Evolutionary conservation across 495 filamentous ascomycete species (phyloP), one percentile per base, ranked within the genome.

Genomic region (Rhypophila decipiens): DNA sequence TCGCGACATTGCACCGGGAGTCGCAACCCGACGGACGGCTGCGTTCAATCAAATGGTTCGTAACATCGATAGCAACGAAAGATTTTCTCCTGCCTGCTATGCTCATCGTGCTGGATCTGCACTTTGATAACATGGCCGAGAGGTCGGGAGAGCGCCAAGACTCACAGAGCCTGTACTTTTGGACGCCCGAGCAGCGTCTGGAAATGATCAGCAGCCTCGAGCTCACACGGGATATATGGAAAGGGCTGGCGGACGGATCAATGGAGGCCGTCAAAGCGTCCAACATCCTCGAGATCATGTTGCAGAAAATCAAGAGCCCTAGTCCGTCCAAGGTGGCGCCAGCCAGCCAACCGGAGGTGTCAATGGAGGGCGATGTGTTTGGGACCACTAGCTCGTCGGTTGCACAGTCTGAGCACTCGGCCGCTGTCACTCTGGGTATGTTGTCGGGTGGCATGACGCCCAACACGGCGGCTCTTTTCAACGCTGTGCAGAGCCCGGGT

Each of bases 81-180:
- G 91, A 97, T 55, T 95, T 91, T 55, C 67, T 95, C 12, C 81
- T 94, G 15, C 89, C 87, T 1, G 85, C 87, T 2, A 96, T 95
- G 88, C 81, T 95, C 46, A 75, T 97, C 17, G 84, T 83, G 53
- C 70, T 95, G 24, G 89, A 94, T 51, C 70, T 96, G 27, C 73
- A 78, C 48, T 73, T 69, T 52, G 74, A 78, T 46, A 69, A 70
- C 24, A 44, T 65, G 40, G 56, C 68, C 2, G 46, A 61, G 44
- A 41, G 51, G 44, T 52, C 70, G 55, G 49, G 49, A 33, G 51
- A 67, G 27, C 49, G 56, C 45, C 50, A 64, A 53, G 51, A 67
- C 48, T 57, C 66, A 2, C 67, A 70, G 31, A 77, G 83, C 53
- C 60, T 72, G 11, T 80, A 79, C 56, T 80, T 79, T 37, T 93